Base-by-base conservation (phyloP, 495 filamentous ascomycete genomes). In the Podospora appendiculata region DNA sequence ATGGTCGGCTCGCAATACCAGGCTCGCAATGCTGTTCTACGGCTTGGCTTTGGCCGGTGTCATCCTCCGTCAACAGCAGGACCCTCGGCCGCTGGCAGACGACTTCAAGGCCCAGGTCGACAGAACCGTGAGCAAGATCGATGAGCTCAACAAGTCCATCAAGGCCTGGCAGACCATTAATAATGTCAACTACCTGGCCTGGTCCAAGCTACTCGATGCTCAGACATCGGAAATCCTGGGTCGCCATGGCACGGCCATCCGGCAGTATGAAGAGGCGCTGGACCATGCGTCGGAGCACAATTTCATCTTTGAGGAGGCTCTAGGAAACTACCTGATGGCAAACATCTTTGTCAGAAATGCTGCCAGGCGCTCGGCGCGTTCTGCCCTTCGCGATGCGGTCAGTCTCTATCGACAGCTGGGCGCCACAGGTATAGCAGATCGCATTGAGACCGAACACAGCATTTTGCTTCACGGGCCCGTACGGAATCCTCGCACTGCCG, bases 231-330 rank as follows among this genome's bases (percentile, higher is more conserved):
- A 95, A 58, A 70, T 88, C 52, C 72, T 70, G 32, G 76, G 76
- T 38, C 70, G 86, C 48, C 79, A 87, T 56, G 81, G 79, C 5
- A 68, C 68, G 7, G 78, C 85, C 8, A 78, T 90, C 41, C 70
- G 68, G 41, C 70, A 75, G 16, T 93, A 90, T 57, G 90, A 96
- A 68, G 75, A 80, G 51, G 82, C 85, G 16, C 75, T 90, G 40
- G 88, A 95, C 58, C 88, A 94, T 66, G 84, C 85, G 41, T 79
- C 90, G 53, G 75, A 90, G 41, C 79, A 94, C 64, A 81, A 79
- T 48, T 89, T 89, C 64, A 67, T 80, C 10, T 76, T 94, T 41
- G 90, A 95, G 56, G 86, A 95, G 61, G 90, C 87, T 0, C 77
- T 91, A 17, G 79, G 84, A 7, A 84, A 87, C 59, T 90, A 94